Percentiles rank a stretch among this genome's conserved stretches.
phyloP scores from a whole-genome alignment of 345 rosid species.

The Eucalyptus curtisii region DNA sequence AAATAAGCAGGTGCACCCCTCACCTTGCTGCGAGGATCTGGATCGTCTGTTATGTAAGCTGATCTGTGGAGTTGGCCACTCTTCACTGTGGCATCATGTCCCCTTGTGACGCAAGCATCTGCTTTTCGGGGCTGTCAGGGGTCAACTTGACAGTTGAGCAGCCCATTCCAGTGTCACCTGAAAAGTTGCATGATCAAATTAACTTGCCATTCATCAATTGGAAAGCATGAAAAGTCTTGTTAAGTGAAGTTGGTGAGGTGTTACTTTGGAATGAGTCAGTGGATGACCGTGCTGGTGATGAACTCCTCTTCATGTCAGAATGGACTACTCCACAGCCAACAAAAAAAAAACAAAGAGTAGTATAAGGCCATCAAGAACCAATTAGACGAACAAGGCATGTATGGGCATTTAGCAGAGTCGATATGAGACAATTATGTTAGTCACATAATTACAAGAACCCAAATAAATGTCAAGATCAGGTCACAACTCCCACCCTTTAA shows the following conservation, averaged over 20 bases:
- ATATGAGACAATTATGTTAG: background rate
- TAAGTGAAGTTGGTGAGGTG: background rate
- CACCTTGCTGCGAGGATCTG: background rate
- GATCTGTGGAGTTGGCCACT: background rate
- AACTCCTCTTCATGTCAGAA: conserved; percentile 26
- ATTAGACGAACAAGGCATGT: background rate
- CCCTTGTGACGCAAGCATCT: conserved; percentile 1
- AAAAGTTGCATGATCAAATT: background rate
- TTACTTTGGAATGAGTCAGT: conserved; percentile 37
- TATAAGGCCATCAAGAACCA: background rate
- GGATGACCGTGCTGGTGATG: conserved; percentile 24
- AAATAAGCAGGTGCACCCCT: conserved; percentile 21
- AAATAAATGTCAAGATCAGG: background rate
- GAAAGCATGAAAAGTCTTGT: background rate
- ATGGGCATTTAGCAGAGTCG: background rate
- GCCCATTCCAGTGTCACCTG: conserved; percentile 62
- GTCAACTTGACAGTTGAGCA: conserved; percentile 16
- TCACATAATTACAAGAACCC: background rate
- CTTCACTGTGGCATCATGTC: conserved; percentile 8
- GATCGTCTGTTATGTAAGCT: background rate
- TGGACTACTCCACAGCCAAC: background rate
- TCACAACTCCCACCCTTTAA: background rate
- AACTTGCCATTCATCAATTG: background rate
- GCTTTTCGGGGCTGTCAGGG: conserved; percentile 3
- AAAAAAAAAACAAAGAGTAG: background rate